Percentiles rank a stretch among this genome's conserved stretches.
Conservation (phyloP, 768 basidiomycete species). For the Serendipita sp. region DNA sequence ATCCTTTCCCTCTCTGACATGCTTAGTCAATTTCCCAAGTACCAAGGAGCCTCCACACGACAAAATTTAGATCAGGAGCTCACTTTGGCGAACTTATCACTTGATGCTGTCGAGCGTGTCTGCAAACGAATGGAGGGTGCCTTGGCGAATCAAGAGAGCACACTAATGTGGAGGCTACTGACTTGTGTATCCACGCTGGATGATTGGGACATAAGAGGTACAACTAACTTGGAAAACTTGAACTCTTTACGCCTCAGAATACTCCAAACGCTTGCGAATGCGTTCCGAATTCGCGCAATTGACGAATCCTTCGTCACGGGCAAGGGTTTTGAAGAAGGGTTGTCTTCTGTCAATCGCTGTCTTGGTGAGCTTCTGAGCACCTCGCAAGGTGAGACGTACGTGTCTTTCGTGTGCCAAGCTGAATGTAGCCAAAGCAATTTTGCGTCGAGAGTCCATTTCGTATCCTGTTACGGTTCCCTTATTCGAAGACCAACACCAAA, state of each 20-base stretch:
- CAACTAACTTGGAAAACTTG: neutral
- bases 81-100: neutral
- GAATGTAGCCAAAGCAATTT: too few species aligned
- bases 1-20: neutral
- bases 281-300: neutral
- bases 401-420: too few species aligned
- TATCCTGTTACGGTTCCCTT: too few species aligned
- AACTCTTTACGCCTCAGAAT: neutral
- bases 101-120: conserved; percentile 1
- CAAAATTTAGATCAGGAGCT: neutral
- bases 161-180: neutral
- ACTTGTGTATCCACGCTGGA: neutral
- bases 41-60: neutral
- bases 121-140: conserved; percentile 1
- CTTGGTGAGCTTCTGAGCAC: neutral
- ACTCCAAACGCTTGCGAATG: neutral
- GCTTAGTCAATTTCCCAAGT: neutral
- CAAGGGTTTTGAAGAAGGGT: neutral
- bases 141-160: neutral
- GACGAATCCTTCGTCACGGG: neutral
- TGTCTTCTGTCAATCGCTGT: neutral
- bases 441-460: too few species aligned
- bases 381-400: too few species aligned
- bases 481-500: too few species aligned
- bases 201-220: neutral